phyloP scores from a whole-genome alignment of 2,329 filamentous ascomycete genomes.

The Aspergillus sp. region DNA sequence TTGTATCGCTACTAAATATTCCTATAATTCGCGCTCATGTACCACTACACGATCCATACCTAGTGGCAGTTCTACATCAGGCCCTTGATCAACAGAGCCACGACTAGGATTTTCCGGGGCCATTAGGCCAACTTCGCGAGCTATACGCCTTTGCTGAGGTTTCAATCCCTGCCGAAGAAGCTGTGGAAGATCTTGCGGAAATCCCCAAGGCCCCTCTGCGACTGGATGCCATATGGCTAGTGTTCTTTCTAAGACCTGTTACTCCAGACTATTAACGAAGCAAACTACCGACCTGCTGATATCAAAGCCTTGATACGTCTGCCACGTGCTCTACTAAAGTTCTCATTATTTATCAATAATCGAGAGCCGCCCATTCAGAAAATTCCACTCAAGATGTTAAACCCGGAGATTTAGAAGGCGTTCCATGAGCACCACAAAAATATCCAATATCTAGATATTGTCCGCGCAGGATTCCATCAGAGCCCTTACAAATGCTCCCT shows the following conservation, averaged over 20 bases:
- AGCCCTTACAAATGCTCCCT: not conserved
- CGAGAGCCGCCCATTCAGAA: not conserved
- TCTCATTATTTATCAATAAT: conserved; percentile 1
- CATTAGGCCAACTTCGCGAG: not conserved
- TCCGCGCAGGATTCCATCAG: not conserved
- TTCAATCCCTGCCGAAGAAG: not conserved
- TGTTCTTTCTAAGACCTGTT: not conserved
- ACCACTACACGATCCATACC: not conserved
- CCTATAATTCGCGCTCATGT: not conserved
- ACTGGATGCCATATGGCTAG: not conserved
- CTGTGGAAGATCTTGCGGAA: not conserved
- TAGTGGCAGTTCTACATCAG: not conserved
- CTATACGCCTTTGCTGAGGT: not conserved
- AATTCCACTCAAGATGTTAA: not conserved
- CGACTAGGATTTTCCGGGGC: not conserved
- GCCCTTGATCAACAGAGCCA: not conserved
- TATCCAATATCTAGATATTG: not conserved
- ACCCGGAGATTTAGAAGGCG: not conserved
- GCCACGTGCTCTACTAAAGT: not conserved
- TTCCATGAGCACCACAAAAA: not conserved
- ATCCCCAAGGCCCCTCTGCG: not conserved
- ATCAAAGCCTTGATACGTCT: not conserved
- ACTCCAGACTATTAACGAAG: not conserved
- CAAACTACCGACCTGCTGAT: not conserved
- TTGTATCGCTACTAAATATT: not conserved